phyloP scores from a whole-genome alignment of 108 stramenopile species.

The Hondaea fermentalgiana region DNA sequence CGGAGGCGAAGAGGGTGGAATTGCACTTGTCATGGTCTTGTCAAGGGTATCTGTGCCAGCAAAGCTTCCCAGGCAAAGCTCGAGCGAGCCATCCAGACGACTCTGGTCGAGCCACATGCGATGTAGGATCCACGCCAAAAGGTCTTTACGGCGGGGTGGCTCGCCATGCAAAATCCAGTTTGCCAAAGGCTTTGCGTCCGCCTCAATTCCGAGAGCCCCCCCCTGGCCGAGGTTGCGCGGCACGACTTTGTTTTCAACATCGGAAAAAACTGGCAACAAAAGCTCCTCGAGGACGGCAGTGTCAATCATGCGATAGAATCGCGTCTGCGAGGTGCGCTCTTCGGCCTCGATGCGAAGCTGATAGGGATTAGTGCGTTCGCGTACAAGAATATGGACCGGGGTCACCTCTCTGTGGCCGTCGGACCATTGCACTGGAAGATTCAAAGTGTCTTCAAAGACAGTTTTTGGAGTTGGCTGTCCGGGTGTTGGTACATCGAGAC shows the following conservation, averaged over 20 bases:
- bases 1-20: background rate
- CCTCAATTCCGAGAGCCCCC: background rate
- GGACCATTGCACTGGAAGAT: background rate
- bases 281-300: background rate
- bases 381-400: background rate
- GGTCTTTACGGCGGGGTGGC: conserved; percentile 4
- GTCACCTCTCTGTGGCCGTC: background rate
- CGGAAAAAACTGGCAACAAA: background rate
- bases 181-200: background rate
- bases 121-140: background rate
- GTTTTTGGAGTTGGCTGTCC: background rate
- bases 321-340: background rate
- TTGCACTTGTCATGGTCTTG: background rate
- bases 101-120: background rate
- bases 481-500: background rate
- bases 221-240: background rate
- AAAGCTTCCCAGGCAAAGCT: conserved; percentile 5
- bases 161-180: background rate
- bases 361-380: background rate
- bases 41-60: background rate
- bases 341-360: background rate
- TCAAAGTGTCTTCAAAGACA: background rate
- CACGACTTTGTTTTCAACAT: background rate
- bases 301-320: background rate
- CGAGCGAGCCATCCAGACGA: background rate